Conservation (phyloP, 108 stramenopile species). For the Seminavis robusta region DNA sequence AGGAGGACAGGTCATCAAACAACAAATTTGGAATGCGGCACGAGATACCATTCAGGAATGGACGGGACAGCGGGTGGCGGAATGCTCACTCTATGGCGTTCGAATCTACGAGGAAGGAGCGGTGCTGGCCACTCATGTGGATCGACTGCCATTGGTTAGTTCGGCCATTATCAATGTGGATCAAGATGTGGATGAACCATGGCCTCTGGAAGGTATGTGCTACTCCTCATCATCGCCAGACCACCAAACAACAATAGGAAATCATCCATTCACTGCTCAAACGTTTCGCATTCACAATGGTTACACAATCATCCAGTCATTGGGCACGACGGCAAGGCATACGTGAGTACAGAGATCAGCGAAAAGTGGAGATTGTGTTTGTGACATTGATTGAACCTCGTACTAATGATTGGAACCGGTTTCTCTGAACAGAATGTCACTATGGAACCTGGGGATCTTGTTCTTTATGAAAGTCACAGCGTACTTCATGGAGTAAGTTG, state of each 20-base stretch:
- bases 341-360: too few relatives aligned
- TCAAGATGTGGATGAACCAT: constrained; percentile 77
- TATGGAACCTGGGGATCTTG: constrained; percentile 87
- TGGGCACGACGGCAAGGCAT: constrained; percentile 78
- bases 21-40: constrained; percentile 70
- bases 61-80: constrained; percentile 80
- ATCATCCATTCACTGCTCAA: constrained; percentile 26
- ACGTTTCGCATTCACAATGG: too few relatives aligned
- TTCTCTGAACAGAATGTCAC: constrained; percentile 91
- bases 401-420: too few relatives aligned
- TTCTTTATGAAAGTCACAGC: constrained; percentile 82
- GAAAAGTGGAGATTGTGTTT: too few relatives aligned
- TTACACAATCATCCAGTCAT: too few relatives aligned
- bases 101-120: constrained; percentile 63
- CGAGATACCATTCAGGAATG: constrained; percentile 73
- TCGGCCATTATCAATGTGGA: constrained; percentile 86
- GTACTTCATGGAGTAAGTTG: constrained; percentile 84
- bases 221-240: constrained; percentile 33
- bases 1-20: constrained; percentile 60
- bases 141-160: constrained; percentile 82
- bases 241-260: constrained; percentile 30
- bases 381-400: too few relatives aligned
- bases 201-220: constrained; percentile 50
- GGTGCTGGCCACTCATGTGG: constrained; percentile 81
- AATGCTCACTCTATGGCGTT: constrained; percentile 81